phyloP scores from a whole-genome alignment of 148 eudicot species.

The Cornus kousa region DNA sequence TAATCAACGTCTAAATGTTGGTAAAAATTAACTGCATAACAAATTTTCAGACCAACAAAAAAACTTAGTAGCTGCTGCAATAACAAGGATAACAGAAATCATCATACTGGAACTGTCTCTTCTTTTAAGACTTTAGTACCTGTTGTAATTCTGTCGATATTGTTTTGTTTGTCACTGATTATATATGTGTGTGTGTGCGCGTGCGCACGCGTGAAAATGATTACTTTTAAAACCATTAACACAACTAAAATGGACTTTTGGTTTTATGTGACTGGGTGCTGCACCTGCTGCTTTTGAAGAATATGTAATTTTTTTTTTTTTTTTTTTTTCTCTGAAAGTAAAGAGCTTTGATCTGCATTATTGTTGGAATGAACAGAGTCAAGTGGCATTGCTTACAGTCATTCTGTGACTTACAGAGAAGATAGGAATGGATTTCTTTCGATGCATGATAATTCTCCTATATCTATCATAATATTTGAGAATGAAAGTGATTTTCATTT shows the following conservation, averaged over 20 bases:
- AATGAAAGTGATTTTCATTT: background rate
- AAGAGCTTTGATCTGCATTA: background rate
- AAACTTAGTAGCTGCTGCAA: too few species aligned
- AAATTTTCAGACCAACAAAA: too few species aligned
- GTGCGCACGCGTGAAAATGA: too few species aligned
- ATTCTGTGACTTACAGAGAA: background rate
- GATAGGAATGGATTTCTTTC: background rate
- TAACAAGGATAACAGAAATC: too few species aligned
- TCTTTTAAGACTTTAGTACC: too few species aligned
- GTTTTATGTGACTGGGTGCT: too few species aligned
- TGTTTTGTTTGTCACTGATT: too few species aligned
- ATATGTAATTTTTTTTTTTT: too few species aligned
- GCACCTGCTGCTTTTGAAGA: background rate
- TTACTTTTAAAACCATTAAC: background rate
- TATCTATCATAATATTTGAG: background rate
- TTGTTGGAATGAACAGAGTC: constrained; percentile 1
- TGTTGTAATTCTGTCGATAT: too few species aligned
- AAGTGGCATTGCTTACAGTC: background rate
- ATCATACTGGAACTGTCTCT: too few species aligned
- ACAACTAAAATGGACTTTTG: background rate
- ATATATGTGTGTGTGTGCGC: too few species aligned
- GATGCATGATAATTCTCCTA: background rate
- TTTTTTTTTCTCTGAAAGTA: background rate
- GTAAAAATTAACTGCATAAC: background rate
- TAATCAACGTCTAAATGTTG: too few species aligned